Percentiles rank a stretch among this genome's conserved stretches.
These are phyloP conservation scores for Rossbeevera mucosa DNA, from an alignment of 768 basidiomycete species.

Conservation along the genomic window DNA sequence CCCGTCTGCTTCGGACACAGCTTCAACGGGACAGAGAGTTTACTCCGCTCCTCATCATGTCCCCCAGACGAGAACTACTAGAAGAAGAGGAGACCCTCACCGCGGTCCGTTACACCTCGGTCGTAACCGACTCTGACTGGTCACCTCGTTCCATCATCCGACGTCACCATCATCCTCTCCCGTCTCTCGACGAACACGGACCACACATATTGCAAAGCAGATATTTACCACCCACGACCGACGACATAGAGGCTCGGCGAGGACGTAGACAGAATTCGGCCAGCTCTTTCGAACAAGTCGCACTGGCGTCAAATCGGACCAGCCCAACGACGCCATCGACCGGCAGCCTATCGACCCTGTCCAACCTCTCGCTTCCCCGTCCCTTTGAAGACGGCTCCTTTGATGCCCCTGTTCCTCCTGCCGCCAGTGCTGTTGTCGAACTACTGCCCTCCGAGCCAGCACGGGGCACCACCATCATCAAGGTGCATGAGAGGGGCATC, in stretches of 20 bases:
- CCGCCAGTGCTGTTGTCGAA: neutral
- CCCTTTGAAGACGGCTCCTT: conserved; percentile 19
- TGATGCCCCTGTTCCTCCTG: neutral
- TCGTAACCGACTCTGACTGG: neutral
- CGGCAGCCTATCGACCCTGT: conserved; percentile 13
- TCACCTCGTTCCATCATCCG: conserved; percentile 1
- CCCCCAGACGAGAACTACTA: conserved; percentile 4
- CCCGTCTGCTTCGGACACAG: conserved; percentile 1
- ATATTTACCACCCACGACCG: neutral
- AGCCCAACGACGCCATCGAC: neutral
- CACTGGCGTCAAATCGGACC: conserved; percentile 13
- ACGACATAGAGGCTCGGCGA: neutral
- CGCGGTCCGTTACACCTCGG: neutral
- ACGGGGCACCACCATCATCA: neutral
- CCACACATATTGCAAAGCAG: conserved; percentile 1
- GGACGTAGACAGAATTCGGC: conserved; percentile 9
- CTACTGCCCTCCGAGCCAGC: neutral
- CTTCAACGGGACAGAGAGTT: conserved; percentile 16
- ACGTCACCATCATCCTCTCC: neutral
- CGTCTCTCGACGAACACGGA: neutral
- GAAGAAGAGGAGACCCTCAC: conserved; percentile 7
- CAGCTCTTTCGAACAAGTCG: conserved; percentile 17
- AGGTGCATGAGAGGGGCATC: conserved; percentile 17
- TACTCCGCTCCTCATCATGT: conserved; percentile 20
- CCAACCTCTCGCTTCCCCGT: conserved; percentile 15